Conservation (phyloP, 1,284 basidiomycete species). For the Golubevia pallescens region DNA sequence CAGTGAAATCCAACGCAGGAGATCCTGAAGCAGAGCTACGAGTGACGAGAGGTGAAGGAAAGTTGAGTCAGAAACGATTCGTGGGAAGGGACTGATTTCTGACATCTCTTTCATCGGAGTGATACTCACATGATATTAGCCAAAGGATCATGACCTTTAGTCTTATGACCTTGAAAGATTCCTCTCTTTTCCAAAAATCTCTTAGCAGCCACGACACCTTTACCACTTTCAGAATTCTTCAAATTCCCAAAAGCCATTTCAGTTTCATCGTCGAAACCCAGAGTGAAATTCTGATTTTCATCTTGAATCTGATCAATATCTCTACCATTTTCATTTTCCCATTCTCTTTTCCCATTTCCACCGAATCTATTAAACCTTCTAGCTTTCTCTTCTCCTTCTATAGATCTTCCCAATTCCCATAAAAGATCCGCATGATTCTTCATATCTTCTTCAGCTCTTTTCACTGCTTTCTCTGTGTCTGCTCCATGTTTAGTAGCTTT, state of each 20-base stretch:
- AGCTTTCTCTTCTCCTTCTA: conserved; percentile 3
- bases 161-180: neutral
- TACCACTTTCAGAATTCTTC: neutral
- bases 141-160: neutral
- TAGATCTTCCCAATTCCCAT: conserved; percentile 5
- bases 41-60: too few relatives aligned
- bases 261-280: neutral
- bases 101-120: too few relatives aligned
- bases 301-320: neutral
- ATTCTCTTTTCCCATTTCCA: neutral
- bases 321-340: neutral
- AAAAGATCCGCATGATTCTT: conserved; percentile 10
- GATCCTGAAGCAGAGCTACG: too few relatives aligned
- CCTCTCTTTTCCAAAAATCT: neutral
- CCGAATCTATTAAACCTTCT: neutral
- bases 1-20: conserved; percentile 80
- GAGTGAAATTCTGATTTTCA: neutral
- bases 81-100: too few relatives aligned
- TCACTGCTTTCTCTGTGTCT: neutral
- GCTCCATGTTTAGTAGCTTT: neutral
- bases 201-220: neutral
- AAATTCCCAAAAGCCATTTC: neutral
- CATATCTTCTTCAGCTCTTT: conserved; percentile 14
- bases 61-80: too few relatives aligned
- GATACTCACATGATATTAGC: neutral